Percentiles rank a stretch among this genome's conserved stretches.
These are phyloP conservation scores for Discostella stelligeroides DNA, from an alignment of 108 stramenopile species.

Conservation along the genomic window DNA sequence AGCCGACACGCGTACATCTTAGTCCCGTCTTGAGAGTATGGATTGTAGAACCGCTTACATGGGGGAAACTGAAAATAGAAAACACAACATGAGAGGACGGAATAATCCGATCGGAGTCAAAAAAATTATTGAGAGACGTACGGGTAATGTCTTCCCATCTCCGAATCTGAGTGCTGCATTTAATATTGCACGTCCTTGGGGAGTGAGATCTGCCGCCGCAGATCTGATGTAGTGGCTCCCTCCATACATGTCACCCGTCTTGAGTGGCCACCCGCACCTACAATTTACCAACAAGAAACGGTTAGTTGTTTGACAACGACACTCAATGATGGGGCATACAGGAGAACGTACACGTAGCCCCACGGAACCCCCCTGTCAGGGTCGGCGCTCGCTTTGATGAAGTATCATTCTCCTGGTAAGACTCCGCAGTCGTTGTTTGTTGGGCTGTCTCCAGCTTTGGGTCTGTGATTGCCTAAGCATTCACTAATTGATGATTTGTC, in stretches of 20 bases:
- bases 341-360: constrained; percentile 85
- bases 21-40: constrained; percentile 31
- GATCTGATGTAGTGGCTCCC: constrained; percentile 78
- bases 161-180: constrained; percentile 71
- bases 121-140: not conserved
- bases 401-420: constrained; percentile 87
- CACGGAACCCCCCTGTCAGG: constrained; percentile 66
- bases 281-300: not conserved
- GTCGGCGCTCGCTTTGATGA: constrained; percentile 65
- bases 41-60: constrained; percentile 84
- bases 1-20: constrained; percentile 83
- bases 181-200: constrained; percentile 76
- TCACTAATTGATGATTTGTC: not conserved
- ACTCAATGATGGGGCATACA: constrained; percentile 21
- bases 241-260: constrained; percentile 81
- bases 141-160: constrained; percentile 69
- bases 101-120: not conserved
- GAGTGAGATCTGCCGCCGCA: constrained; percentile 64
- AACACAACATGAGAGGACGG: not conserved
- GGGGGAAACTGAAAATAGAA: constrained; percentile 65
- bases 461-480: constrained; percentile 46
- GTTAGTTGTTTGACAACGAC: not conserved
- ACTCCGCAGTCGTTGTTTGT: constrained; percentile 77
- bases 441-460: constrained; percentile 55
- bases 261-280: constrained; percentile 42